These are phyloP conservation scores for Exobasidium rhododendri DNA, from an alignment of 1,284 basidiomycete species.

Conservation along the genomic window DNA sequence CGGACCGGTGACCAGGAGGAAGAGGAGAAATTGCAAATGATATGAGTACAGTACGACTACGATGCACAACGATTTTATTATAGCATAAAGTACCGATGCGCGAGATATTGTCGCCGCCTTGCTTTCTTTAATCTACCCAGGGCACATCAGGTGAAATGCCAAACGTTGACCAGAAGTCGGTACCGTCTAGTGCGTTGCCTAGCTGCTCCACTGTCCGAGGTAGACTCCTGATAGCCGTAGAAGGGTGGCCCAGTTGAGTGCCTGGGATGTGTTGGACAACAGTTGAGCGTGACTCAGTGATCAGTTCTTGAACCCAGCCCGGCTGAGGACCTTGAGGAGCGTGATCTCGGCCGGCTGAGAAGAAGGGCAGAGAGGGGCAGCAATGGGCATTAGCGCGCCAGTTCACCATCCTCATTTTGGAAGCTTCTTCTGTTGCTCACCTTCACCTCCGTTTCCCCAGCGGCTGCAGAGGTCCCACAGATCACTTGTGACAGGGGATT, in stretches of 20 bases:
- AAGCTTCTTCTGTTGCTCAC: neutral
- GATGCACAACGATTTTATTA: too few relatives aligned
- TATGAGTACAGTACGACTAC: too few relatives aligned
- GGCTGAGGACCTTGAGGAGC: constrained; percentile 11
- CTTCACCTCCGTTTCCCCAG: constrained; percentile 18
- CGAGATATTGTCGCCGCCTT: too few relatives aligned
- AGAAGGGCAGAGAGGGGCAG: neutral
- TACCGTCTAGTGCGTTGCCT: constrained; percentile 16
- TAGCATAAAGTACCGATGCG: too few relatives aligned
- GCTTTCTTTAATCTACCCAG: constrained; percentile 20
- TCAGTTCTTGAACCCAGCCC: constrained; percentile 13
- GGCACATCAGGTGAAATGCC: constrained; percentile 16
- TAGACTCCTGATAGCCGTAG: constrained; percentile 3
- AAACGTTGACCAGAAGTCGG: constrained; percentile 19
- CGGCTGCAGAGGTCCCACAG: constrained; percentile 17
- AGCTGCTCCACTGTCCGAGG: constrained; percentile 14
- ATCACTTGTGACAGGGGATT: constrained; percentile 11
- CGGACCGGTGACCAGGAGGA: too few relatives aligned
- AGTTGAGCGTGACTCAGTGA: constrained; percentile 9
- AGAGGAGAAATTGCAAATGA: too few relatives aligned
- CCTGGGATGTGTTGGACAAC: neutral
- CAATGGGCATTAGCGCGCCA: neutral
- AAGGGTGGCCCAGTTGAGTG: neutral
- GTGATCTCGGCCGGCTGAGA: constrained; percentile 15
- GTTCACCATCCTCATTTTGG: neutral